phyloP scores from a whole-genome alignment of 1,284 basidiomycete species.

The Irpex sp. region DNA sequence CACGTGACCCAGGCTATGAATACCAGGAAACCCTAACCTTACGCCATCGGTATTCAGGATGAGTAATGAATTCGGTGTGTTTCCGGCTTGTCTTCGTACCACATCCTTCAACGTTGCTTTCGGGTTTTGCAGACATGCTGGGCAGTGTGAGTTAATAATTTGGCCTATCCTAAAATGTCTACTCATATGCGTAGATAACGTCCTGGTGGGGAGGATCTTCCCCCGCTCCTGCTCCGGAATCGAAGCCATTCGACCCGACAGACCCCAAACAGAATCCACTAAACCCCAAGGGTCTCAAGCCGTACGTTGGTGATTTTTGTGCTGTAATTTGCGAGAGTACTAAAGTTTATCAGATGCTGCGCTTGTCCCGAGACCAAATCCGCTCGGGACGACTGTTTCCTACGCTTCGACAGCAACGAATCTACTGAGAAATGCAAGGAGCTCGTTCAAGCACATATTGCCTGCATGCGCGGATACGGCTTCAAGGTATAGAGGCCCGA shows the following conservation, averaged over 20 bases:
- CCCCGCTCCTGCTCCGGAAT: slow-evolving; percentile 24
- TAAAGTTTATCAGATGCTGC: slow-evolving; percentile 68
- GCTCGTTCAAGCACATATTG: slow-evolving; percentile 16
- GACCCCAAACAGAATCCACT: slow-evolving; percentile 76
- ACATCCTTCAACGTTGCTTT: background rate
- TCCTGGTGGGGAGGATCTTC: slow-evolving; percentile 39
- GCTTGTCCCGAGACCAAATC: slow-evolving; percentile 95
- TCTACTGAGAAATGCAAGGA: slow-evolving; percentile 18
- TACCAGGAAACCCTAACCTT: slow-evolving; percentile 7
- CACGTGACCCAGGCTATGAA: slow-evolving; percentile 10
- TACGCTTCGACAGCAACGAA: slow-evolving; percentile 57
- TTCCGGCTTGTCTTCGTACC: background rate
- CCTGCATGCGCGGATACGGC: slow-evolving; percentile 77
- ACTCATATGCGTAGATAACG: slow-evolving; percentile 27
- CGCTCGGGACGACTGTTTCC: slow-evolving; percentile 89
- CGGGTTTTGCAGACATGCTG: slow-evolving; percentile 5
- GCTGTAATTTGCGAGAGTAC: background rate
- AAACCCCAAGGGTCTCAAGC: slow-evolving; percentile 89
- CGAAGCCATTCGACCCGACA: slow-evolving; percentile 56
- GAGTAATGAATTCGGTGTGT: background rate
- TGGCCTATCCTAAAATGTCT: background rate
- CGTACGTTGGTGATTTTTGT: slow-evolving; percentile 52
- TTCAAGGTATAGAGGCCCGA: slow-evolving; percentile 64
- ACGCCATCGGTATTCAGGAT: background rate
- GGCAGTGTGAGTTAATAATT: slow-evolving; percentile 9